Evolutionary conservation across 2,329 filamentous ascomycete species (phyloP).

Genomic region (Hypoxylon sp.): DNA sequence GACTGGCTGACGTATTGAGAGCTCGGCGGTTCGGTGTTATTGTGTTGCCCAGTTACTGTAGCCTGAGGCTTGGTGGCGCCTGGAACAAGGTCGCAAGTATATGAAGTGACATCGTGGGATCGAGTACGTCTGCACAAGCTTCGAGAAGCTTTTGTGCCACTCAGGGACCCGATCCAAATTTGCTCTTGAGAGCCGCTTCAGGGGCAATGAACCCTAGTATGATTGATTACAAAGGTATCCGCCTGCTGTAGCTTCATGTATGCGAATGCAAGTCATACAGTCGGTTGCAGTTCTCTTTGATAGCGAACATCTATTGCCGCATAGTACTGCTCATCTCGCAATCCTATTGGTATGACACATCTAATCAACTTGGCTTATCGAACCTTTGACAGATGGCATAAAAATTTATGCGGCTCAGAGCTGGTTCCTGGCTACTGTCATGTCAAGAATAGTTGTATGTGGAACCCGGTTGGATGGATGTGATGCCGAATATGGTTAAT

Average conservation of each 20-base stretch:
- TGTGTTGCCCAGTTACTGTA: conserved; percentile 11
- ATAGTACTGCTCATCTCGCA: conserved; percentile 9
- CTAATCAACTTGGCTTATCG: conserved; percentile 9
- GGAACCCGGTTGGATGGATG: conserved; percentile 3
- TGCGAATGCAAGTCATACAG: conserved; percentile 1
- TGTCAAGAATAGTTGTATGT: conserved; percentile 12
- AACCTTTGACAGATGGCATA: conserved; percentile 22
- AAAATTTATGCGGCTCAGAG: conserved; percentile 38
- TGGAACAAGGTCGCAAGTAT: conserved; percentile 9
- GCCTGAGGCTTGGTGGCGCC: conserved; percentile 15
- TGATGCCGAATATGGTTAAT: conserved; percentile 29
- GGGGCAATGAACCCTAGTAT: background rate
- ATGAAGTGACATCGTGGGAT: conserved; percentile 35
- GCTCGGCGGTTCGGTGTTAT: conserved; percentile 38
- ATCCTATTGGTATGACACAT: conserved; percentile 25
- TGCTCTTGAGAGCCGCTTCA: conserved; percentile 4
- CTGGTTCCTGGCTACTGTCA: conserved; percentile 36
- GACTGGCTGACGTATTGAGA: conserved; percentile 23
- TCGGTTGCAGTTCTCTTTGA: conserved; percentile 1
- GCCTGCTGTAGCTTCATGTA: conserved; percentile 7
- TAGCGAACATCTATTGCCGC: conserved; percentile 5
- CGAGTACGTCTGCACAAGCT: conserved; percentile 19
- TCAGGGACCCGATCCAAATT: background rate
- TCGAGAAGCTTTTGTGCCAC: conserved; percentile 30
- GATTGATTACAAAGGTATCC: conserved; percentile 7